These are phyloP conservation scores for Barbatosphaeria neglecta DNA, from an alignment of 495 filamentous ascomycete species.

Conservation along the genomic window DNA sequence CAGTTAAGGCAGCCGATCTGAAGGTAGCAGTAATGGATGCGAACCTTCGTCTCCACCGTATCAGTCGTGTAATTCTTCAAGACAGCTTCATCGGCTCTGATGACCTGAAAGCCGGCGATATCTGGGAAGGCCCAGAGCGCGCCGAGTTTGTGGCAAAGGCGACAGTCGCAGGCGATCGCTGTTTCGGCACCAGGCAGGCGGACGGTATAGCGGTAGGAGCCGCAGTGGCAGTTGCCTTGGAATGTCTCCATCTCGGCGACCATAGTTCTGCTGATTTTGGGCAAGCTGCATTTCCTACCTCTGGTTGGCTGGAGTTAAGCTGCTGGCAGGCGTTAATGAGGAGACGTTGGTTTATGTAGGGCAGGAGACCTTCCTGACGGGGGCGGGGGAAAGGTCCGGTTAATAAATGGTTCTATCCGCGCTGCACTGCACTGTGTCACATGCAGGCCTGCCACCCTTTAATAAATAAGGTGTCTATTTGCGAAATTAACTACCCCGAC, in stretches of 20 bases:
- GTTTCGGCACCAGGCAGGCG: constrained; percentile 7
- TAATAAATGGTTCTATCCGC: too few relatives aligned
- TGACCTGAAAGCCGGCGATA: constrained; percentile 9
- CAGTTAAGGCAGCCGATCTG: not conserved
- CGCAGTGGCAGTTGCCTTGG: constrained; percentile 15
- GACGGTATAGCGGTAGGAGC: constrained; percentile 10
- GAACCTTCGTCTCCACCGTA: constrained; percentile 7
- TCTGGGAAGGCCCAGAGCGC: constrained; percentile 4
- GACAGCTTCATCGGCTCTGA: constrained; percentile 5
- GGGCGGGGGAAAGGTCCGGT: too few relatives aligned
- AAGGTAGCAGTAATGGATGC: not conserved
- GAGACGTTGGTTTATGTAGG: too few relatives aligned
- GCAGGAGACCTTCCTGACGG: too few relatives aligned
- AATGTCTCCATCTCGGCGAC: constrained; percentile 2
- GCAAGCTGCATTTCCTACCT: too few relatives aligned
- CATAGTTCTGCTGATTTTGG: too few relatives aligned
- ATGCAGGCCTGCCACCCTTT: too few relatives aligned
- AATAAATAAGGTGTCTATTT: too few relatives aligned
- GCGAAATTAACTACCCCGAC: too few relatives aligned
- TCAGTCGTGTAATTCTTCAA: constrained; percentile 10
- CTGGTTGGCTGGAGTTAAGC: too few relatives aligned
- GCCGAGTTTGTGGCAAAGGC: constrained; percentile 9
- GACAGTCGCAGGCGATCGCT: constrained; percentile 6
- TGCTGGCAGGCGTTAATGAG: too few relatives aligned
- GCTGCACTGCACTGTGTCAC: too few relatives aligned